Base-by-base conservation (phyloP, 2,329 filamentous ascomycete genomes). In the Xenoacremonium recifei region DNA sequence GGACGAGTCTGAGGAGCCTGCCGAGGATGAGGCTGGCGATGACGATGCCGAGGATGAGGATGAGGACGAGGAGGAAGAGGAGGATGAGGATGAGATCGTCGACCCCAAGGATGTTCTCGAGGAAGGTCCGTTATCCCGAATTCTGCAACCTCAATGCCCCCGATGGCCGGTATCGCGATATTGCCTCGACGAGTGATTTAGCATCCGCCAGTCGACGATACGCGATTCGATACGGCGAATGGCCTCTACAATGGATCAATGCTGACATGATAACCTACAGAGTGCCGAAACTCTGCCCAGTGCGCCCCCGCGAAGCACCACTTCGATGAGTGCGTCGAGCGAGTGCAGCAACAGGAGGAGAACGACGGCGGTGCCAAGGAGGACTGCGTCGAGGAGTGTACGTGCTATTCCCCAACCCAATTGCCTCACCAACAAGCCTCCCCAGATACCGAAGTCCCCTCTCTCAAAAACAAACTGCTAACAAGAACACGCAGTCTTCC, bases 361-460 rank as follows among this genome's bases (percentile, higher is more conserved):
- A 80, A 85, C 58, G 79, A 85, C 53, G 82, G 85, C 59, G 84
- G 76, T 42, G 75, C 84, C 60, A 83, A 87, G 62, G 93, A 99
- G 80, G 91, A 97, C 76, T 99, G 93, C 63, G 89, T 97, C 57
- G 93, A 99, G 79, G 93, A 99, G 79, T 99, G 93, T 97, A 86
- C 72, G 91, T 82, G 40, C 42, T 27, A 19, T 15, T 20, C 17
- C n/a, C 36, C 40, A n/a, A 23, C 37, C 34, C 35, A 5, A 35
- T 20, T 27, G 34, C 17, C 17, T 30, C 40, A 38, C 35, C 36
- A 40, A 41, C 39, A 44, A 46, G 43, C 44, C 40, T 20, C 25
- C n/a, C n/a, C n/a, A 15, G n/a, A 31, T 31, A 11, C 17, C 29
- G 29, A 10, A 31, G 6, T 31, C 6, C 29, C 7, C 17, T n/a